A percentile compares a stretch with the other conserved stretches of the same genome.
phyloP scores from a whole-genome alignment of 2,329 filamentous ascomycete species.

The Lithohypha guttulata region DNA sequence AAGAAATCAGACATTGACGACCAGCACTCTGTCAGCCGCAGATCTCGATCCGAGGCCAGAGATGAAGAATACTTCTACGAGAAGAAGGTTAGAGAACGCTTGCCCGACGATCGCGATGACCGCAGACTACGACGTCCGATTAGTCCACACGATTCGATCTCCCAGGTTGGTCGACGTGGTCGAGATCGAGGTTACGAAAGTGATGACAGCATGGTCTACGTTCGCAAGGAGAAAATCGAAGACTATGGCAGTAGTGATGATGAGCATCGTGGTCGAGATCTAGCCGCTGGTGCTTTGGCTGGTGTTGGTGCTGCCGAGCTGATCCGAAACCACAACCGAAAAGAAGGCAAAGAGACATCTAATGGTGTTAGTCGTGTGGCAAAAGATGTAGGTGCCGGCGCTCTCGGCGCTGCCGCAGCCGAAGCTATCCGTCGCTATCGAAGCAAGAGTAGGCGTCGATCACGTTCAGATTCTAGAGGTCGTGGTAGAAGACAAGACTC shows the following conservation, averaged over 20 bases:
- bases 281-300: slow-evolving; percentile 52
- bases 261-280: slow-evolving; percentile 44
- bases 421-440: slow-evolving; percentile 44
- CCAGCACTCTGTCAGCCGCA: slow-evolving; percentile 28
- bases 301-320: slow-evolving; percentile 52
- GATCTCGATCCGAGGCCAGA: slow-evolving; percentile 18
- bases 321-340: slow-evolving; percentile 47
- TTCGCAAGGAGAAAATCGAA: slow-evolving; percentile 38
- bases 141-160: slow-evolving; percentile 43
- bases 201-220: slow-evolving; percentile 52
- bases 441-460: slow-evolving; percentile 38
- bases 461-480: slow-evolving; percentile 24
- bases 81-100: slow-evolving; percentile 21
- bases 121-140: slow-evolving; percentile 42
- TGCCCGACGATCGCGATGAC: slow-evolving; percentile 49
- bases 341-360: slow-evolving; percentile 44
- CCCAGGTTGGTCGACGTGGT: slow-evolving; percentile 37
- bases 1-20: slow-evolving; percentile 48
- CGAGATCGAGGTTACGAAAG: slow-evolving; percentile 39
- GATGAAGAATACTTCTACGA: slow-evolving; percentile 24
- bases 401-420: slow-evolving; percentile 50
- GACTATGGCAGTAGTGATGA: slow-evolving; percentile 28
- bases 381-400: slow-evolving; percentile 48
- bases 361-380: slow-evolving; percentile 38
- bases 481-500: slow-evolving; percentile 23